phyloP scores from a whole-genome alignment of 495 filamentous ascomycete genomes.

The Neurospora intermedia region DNA sequence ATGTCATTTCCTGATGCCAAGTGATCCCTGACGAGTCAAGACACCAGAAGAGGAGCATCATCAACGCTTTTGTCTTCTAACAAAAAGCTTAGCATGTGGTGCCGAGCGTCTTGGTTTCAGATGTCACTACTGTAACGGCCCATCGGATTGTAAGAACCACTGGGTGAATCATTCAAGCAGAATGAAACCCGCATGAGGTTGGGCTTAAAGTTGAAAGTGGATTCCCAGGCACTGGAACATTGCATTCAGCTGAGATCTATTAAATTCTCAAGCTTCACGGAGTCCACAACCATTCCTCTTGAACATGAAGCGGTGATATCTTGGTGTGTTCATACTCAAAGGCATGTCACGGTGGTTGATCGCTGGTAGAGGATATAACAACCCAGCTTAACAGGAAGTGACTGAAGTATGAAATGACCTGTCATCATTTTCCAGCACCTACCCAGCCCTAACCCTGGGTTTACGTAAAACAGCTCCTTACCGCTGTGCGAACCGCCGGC shows the following conservation, averaged over 20 bases:
- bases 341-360: background rate
- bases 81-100: background rate
- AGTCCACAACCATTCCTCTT: background rate
- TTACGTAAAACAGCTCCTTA: background rate
- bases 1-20: background rate
- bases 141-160: background rate
- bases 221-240: background rate
- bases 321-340: background rate
- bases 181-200: too few relatives aligned
- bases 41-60: background rate
- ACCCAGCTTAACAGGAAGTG: background rate
- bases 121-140: background rate
- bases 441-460: background rate
- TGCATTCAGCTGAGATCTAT: background rate
- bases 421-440: background rate
- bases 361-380: background rate
- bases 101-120: background rate
- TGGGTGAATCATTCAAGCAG: background rate
- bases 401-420: background rate
- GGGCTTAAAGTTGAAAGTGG: background rate
- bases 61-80: background rate
- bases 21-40: background rate
- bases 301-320: background rate
- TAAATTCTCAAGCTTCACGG: background rate
- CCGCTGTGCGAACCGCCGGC: slow-evolving; percentile 2